phyloP scores from a whole-genome alignment of 371 early-diverging fungal genomes.

The Mucor irregularis region DNA sequence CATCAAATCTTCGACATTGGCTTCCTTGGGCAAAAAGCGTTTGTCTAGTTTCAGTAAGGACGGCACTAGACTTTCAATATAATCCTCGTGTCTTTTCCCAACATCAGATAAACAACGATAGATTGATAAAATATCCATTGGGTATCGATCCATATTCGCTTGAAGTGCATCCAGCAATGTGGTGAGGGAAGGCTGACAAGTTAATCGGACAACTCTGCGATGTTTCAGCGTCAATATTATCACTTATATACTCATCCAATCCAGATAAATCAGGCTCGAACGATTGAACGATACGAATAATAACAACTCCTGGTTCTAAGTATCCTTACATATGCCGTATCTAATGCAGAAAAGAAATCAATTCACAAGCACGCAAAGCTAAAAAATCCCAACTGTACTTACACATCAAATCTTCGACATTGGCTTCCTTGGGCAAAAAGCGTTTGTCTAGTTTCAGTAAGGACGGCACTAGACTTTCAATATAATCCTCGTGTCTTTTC shows the following conservation, averaged over 20 bases:
- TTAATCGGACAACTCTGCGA: conserved; percentile 55
- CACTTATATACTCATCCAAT: conserved; percentile 46
- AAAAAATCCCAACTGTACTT: too few relatives aligned
- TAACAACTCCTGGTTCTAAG: conserved; percentile 28
- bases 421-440: conserved; percentile 69
- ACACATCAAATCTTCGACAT: conserved; percentile 65
- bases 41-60: conserved; percentile 63
- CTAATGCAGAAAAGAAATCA: too few relatives aligned
- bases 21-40: conserved; percentile 69
- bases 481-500: conserved; percentile 55
- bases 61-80: conserved; percentile 56
- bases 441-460: conserved; percentile 66
- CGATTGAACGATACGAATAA: conserved; percentile 38
- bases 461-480: conserved; percentile 51
- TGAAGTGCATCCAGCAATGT: conserved; percentile 56
- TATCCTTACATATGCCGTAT: not conserved
- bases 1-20: conserved; percentile 61
- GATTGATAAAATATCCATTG: conserved; percentile 69
- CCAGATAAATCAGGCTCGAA: conserved; percentile 51
- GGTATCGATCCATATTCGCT: conserved; percentile 62
- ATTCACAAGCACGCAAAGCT: too few relatives aligned
- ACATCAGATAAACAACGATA: conserved; percentile 64
- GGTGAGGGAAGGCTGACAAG: conserved; percentile 30
- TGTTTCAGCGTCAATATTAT: too few relatives aligned
- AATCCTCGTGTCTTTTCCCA: conserved; percentile 61